Conservation (phyloP, 345 rosid species). For the Euclidium syriacum region DNA sequence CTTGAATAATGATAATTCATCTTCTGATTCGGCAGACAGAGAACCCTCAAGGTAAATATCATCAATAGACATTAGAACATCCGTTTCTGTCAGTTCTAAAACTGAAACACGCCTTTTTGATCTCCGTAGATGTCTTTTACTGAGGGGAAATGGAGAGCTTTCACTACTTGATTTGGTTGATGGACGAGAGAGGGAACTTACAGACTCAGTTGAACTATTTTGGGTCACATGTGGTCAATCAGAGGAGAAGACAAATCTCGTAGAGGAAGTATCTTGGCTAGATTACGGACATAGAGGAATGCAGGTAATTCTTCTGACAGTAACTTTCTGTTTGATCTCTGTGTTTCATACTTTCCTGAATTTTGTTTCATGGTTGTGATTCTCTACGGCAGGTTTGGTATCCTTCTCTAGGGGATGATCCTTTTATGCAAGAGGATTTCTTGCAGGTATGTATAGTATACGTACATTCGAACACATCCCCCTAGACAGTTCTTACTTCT, state of each 20-base stretch:
- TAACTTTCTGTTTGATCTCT: background rate
- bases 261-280: constrained; percentile 97
- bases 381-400: constrained; percentile 88
- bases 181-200: constrained; percentile 94
- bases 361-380: constrained; percentile 43
- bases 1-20: constrained; percentile 39
- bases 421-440: constrained; percentile 93
- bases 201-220: constrained; percentile 91
- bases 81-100: constrained; percentile 27
- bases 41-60: constrained; percentile 90
- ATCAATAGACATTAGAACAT: constrained; percentile 6
- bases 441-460: constrained; percentile 59
- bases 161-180: constrained; percentile 95
- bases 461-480: background rate
- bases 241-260: constrained; percentile 74
- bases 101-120: constrained; percentile 14
- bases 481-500: background rate
- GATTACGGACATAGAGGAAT: constrained; percentile 97
- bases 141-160: constrained; percentile 91
- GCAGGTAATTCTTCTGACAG: constrained; percentile 60
- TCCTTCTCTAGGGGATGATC: constrained; percentile 86
- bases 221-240: constrained; percentile 99
- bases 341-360: constrained; percentile 37
- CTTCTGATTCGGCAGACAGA: constrained; percentile 46
- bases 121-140: constrained; percentile 74